phyloP scores from a whole-genome alignment of 2,329 filamentous ascomycete species.

The Pyricularia grisea region DNA sequence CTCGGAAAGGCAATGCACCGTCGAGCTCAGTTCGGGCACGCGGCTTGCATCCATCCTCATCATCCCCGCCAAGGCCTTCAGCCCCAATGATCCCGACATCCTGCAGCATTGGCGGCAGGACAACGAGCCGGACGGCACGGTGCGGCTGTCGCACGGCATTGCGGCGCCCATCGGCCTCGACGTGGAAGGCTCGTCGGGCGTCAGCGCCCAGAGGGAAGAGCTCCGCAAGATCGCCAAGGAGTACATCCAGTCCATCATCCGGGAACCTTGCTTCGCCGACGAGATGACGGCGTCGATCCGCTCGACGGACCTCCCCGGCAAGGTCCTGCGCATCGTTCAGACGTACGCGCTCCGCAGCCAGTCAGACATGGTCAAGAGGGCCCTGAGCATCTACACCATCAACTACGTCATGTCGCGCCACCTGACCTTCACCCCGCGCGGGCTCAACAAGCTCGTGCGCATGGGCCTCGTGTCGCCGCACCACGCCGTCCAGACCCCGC shows the following conservation, averaged over 20 bases:
- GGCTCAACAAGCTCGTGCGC: conserved; percentile 28
- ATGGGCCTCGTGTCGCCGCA: conserved; percentile 34
- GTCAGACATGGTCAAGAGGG: conserved; percentile 40
- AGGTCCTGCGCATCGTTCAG: conserved; percentile 37
- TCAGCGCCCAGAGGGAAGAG: conserved; percentile 30
- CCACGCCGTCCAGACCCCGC: conserved; percentile 36
- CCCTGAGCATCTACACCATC: conserved; percentile 45
- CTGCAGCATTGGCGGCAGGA: conserved; percentile 41
- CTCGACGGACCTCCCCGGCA: conserved; percentile 34
- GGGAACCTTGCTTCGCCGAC: conserved; percentile 37
- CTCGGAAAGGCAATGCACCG: conserved; percentile 27
- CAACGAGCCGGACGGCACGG: conserved; percentile 20
- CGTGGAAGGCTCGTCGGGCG: conserved; percentile 24
- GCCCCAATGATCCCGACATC: conserved; percentile 35
- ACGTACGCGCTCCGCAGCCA: conserved; percentile 34
- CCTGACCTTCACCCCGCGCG: conserved; percentile 37
- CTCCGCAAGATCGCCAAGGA: conserved; percentile 34
- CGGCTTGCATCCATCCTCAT: conserved; percentile 33
- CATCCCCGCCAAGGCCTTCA: conserved; percentile 43
- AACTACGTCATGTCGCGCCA: conserved; percentile 48
- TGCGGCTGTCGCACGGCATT: conserved; percentile 29
- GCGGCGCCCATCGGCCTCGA: conserved; percentile 44
- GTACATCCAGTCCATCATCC: conserved; percentile 37
- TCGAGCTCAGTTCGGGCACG: conserved; percentile 39
- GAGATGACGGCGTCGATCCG: conserved; percentile 38